Percentiles rank a stretch among this genome's conserved stretches.
Evolutionary conservation across 768 basidiomycete genomes (phyloP).

Genomic region (Auricularia cornea): DNA sequence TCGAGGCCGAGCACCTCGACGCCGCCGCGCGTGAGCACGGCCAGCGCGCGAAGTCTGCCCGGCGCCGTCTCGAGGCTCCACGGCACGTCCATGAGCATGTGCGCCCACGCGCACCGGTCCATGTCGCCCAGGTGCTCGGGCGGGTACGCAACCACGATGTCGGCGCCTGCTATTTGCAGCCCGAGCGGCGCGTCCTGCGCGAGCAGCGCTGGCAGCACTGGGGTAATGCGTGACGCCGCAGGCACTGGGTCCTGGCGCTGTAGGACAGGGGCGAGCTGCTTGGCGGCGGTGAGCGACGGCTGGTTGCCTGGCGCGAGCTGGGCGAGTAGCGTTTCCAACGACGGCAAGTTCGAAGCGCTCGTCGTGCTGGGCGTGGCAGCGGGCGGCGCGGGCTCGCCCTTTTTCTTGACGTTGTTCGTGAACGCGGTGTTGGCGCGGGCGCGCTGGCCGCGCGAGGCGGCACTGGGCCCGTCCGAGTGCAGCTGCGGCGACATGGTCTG

Average conservation of each 20-base stretch:
- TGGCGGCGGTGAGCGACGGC: background rate
- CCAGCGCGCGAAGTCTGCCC: conserved; percentile 56
- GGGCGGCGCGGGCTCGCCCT: background rate
- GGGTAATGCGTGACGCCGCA: conserved; percentile 41
- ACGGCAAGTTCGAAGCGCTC: background rate
- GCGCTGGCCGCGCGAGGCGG: background rate
- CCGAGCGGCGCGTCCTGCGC: conserved; percentile 41
- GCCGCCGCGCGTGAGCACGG: conserved; percentile 54
- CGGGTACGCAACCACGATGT: conserved; percentile 59
- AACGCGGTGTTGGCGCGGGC: background rate
- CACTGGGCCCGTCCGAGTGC: background rate
- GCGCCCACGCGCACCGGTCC: conserved; percentile 56
- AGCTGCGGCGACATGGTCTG: background rate
- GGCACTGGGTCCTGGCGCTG: conserved; percentile 35
- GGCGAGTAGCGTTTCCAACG: background rate
- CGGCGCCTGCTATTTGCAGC: conserved; percentile 61
- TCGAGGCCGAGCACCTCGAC: conserved; percentile 59
- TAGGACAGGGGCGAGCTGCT: background rate
- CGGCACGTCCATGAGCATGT: conserved; percentile 42
- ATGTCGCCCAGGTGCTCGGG: conserved; percentile 18
- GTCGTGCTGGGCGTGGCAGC: background rate
- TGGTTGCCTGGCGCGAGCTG: background rate
- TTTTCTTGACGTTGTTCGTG: background rate
- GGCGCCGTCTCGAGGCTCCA: conserved; percentile 72
- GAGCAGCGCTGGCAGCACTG: conserved; percentile 56